A percentile compares a stretch with the other conserved stretches of the same genome.
Evolutionary conservation across 306 rosid species (phyloP).

Genomic region (Castanopsis chinensis): DNA sequence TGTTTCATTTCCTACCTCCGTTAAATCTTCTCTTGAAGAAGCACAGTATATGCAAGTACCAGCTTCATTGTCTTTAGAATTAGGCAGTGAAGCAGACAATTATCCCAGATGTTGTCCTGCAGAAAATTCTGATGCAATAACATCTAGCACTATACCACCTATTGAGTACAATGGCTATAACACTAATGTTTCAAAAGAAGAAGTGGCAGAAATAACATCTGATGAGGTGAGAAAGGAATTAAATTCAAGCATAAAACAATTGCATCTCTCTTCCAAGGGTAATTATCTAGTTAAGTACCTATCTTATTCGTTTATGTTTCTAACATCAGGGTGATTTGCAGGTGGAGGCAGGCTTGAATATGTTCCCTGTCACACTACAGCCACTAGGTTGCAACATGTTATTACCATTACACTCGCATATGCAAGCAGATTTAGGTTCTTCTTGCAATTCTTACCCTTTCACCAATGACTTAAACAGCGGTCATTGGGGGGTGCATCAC

Average conservation of each 20-base stretch:
- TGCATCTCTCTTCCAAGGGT: too few relatives aligned
- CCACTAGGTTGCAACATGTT: conserved; percentile 44
- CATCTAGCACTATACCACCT: conserved; percentile 29
- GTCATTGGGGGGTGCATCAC: conserved; percentile 28
- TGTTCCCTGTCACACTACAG: neutral
- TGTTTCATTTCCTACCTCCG: too few relatives aligned
- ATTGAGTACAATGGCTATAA: conserved; percentile 38
- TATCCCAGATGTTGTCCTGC: conserved; percentile 5
- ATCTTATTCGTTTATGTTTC: too few relatives aligned
- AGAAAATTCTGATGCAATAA: conserved; percentile 38
- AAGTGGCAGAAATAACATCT: conserved; percentile 10
- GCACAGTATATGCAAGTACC: too few relatives aligned
- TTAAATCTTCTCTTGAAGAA: too few relatives aligned
- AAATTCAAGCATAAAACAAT: neutral
- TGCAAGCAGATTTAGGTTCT: conserved; percentile 40
- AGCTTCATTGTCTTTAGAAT: too few relatives aligned
- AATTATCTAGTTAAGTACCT: neutral
- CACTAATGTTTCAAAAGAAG: conserved; percentile 24
- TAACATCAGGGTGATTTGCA: conserved; percentile 26
- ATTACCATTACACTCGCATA: conserved; percentile 53
- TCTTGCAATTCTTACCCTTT: conserved; percentile 19
- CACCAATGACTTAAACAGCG: conserved; percentile 27
- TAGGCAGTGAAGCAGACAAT: too few relatives aligned
- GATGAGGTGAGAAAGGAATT: conserved; percentile 39
- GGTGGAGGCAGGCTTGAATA: conserved; percentile 25